A percentile compares a stretch with the other conserved stretches of the same genome.
phyloP scores from a whole-genome alignment of 2,329 filamentous ascomycete genomes.

The Saccharata proteae region DNA sequence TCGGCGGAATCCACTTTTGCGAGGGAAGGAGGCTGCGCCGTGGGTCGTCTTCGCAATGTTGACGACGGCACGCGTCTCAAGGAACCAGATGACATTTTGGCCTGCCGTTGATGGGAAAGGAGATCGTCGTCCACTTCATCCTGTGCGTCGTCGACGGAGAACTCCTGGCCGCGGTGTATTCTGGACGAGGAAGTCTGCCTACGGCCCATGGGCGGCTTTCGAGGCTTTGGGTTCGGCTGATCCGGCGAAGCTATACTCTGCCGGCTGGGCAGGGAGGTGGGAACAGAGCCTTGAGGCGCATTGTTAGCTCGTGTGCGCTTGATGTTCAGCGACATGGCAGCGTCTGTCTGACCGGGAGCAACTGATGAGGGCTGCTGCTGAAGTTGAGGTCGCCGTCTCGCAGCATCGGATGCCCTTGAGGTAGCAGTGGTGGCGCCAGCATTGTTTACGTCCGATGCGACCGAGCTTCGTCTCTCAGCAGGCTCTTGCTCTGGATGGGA shows the following conservation, averaged over 20 bases:
- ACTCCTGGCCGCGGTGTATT: conserved; percentile 72
- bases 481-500: no score
- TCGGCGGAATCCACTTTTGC: conserved; percentile 33
- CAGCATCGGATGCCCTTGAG: no score
- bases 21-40: conserved; percentile 33
- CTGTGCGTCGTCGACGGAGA: conserved; percentile 81
- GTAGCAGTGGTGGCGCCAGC: conserved; percentile 1
- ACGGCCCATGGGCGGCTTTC: conserved; percentile 48
- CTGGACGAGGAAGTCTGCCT: conserved; percentile 62
- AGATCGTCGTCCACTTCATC: conserved; percentile 66
- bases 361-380: conserved; percentile 1
- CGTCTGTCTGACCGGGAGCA: no score
- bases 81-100: conserved; percentile 24
- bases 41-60: conserved; percentile 39
- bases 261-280: background rate
- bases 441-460: conserved; percentile 1
- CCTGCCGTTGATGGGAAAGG: conserved; percentile 17
- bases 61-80: conserved; percentile 38
- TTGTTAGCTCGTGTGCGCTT: conserved; percentile 6
- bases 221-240: conserved; percentile 1
- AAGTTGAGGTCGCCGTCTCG: conserved; percentile 4
- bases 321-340: conserved; percentile 2
- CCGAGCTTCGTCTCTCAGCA: background rate
- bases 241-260: conserved; percentile 1
- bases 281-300: conserved; percentile 2